Evolutionary conservation across 1,139 yeast species (phyloP).

Genomic region (Suhomyces panamericanus): DNA sequence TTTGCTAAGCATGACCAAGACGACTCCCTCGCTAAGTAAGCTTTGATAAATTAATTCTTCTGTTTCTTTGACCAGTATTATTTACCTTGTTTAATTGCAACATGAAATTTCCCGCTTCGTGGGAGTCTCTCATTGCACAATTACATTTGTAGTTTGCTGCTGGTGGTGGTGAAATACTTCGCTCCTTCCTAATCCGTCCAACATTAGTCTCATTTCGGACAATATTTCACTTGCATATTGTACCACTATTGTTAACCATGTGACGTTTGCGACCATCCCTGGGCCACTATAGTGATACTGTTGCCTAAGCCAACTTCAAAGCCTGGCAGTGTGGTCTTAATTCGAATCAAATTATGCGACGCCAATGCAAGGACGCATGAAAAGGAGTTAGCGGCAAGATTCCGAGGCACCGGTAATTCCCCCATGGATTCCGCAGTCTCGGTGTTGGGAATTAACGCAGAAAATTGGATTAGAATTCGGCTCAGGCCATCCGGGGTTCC

Average conservation of each 20-base stretch:
- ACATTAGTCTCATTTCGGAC: constrained; percentile 3
- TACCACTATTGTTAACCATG: not conserved
- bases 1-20: constrained; percentile 44
- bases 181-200: constrained; percentile 2
- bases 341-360: constrained; percentile 17
- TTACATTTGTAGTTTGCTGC: constrained; percentile 4
- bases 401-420: constrained; percentile 20
- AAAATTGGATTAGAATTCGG: constrained; percentile 12
- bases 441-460: constrained; percentile 21
- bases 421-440: not conserved
- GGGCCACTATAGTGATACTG: constrained; percentile 1
- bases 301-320: constrained; percentile 2
- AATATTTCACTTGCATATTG: constrained; percentile 4
- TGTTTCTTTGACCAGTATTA: constrained; percentile 10
- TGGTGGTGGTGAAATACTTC: not conserved
- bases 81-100: constrained; percentile 9
- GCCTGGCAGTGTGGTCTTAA: not conserved
- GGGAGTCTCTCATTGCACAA: constrained; percentile 1
- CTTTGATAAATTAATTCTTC: constrained; percentile 2
- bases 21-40: constrained; percentile 14
- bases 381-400: constrained; percentile 41
- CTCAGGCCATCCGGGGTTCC: not conserved
- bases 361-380: constrained; percentile 41
- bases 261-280: not conserved
- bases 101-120: constrained; percentile 1